Evolutionary conservation across 2,329 filamentous ascomycete species (phyloP).

Genomic region (Trichoderma hamatum): DNA sequence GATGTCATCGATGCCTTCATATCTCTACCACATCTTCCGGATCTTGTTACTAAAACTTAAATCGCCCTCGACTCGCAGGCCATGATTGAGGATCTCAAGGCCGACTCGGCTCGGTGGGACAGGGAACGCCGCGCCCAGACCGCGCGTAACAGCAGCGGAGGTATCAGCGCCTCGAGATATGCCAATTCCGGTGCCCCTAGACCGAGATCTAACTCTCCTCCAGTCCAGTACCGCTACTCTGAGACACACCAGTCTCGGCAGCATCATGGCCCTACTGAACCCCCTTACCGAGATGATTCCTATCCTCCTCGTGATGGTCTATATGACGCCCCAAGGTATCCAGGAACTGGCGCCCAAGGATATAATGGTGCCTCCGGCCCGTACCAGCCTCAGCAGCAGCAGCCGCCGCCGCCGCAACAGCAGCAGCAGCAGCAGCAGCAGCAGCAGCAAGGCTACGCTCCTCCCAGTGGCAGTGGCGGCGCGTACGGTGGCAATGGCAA

Average conservation of each 20-base stretch:
- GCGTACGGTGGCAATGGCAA: constrained; percentile 37
- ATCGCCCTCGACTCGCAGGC: constrained; percentile 46
- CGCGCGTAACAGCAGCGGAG: constrained; percentile 58
- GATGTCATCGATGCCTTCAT: background rate
- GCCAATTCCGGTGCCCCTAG: constrained; percentile 51
- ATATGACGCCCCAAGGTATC: constrained; percentile 52
- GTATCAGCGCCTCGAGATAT: constrained; percentile 59
- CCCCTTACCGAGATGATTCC: constrained; percentile 41
- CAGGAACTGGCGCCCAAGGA: constrained; percentile 53
- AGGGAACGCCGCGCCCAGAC: constrained; percentile 61
- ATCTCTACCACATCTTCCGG: background rate
- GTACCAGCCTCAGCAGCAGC: constrained; percentile 35
- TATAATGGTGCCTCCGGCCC: constrained; percentile 51
- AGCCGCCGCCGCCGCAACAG: constrained; percentile 28
- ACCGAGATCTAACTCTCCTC: constrained; percentile 59
- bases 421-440: constrained; percentile 26
- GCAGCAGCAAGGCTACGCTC: constrained; percentile 32
- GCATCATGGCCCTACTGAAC: constrained; percentile 51
- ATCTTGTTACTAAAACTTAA: constrained; percentile 15
- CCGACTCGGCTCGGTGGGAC: constrained; percentile 64
- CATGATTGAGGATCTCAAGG: constrained; percentile 66
- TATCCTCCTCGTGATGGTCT: constrained; percentile 47
- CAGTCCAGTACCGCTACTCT: constrained; percentile 61
- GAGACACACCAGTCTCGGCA: constrained; percentile 54
- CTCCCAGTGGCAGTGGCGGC: constrained; percentile 40